A percentile compares a stretch with the other conserved stretches of the same genome.
These are phyloP conservation scores for Clavispora fructus DNA, from an alignment of 805 yeast species.

Conservation along the genomic window DNA sequence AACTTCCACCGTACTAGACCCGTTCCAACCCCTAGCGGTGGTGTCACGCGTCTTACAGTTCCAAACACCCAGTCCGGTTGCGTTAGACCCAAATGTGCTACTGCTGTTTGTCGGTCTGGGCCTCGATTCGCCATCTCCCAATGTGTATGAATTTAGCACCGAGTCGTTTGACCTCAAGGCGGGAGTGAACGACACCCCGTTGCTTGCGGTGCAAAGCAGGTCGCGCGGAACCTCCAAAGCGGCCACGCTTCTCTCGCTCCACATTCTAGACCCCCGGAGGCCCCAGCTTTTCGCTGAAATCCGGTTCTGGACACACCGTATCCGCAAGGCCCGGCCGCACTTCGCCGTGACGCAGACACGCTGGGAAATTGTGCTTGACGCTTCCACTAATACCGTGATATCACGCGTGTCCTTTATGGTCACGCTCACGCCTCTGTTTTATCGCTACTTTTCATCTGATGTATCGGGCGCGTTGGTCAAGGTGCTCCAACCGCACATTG, in stretches of 20 bases:
- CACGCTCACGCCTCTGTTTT: constrained; percentile 7
- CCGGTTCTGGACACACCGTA: constrained; percentile 7
- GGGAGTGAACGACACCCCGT: constrained; percentile 2
- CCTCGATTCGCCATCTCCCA: neutral
- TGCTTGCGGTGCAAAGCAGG: constrained; percentile 6
- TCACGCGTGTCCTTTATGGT: constrained; percentile 5
- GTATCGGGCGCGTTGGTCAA: constrained; percentile 6
- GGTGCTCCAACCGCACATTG: constrained; percentile 1
- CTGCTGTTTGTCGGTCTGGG: constrained; percentile 5
- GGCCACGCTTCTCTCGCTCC: constrained; percentile 10
- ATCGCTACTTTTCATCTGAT: constrained; percentile 15
- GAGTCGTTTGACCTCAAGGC: constrained; percentile 9
- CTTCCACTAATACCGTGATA: constrained; percentile 2
- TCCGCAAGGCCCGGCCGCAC: constrained; percentile 11
- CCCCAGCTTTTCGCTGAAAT: constrained; percentile 7
- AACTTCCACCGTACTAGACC: neutral
- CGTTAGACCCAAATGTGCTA: neutral
- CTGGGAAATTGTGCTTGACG: constrained; percentile 5
- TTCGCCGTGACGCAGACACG: constrained; percentile 4
- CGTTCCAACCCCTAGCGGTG: constrained; percentile 2
- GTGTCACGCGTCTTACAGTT: constrained; percentile 3
- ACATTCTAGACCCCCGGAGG: constrained; percentile 4
- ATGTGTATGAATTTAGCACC: constrained; percentile 1
- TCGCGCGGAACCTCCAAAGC: constrained; percentile 5
- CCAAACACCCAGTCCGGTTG: constrained; percentile 5